Conservation (phyloP, 2,329 filamentous ascomycete genomes). For the Pseudohalonectria lignicola region DNA sequence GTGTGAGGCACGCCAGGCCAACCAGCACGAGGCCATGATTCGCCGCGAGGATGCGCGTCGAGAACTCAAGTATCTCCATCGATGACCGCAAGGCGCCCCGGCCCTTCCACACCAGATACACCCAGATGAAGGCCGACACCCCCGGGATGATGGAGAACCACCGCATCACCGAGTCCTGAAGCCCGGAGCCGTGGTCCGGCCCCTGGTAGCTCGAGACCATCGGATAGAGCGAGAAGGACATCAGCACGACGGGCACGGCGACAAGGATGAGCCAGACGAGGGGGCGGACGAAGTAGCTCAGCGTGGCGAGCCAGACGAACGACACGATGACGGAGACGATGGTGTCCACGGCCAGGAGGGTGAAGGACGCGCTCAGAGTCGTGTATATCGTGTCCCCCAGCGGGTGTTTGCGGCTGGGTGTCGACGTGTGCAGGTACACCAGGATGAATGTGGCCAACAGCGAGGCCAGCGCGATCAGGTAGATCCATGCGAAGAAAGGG, state of each 20-base stretch:
- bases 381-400: slow-evolving; percentile 93
- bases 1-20: slow-evolving; percentile 65
- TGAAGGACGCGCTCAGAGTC: slow-evolving; percentile 74
- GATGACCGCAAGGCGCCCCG: slow-evolving; percentile 73
- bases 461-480: slow-evolving; percentile 71
- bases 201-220: slow-evolving; percentile 84
- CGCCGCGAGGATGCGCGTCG: slow-evolving; percentile 73
- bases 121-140: slow-evolving; percentile 63
- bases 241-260: slow-evolving; percentile 73
- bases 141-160: slow-evolving; percentile 74
- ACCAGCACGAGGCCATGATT: slow-evolving; percentile 75
- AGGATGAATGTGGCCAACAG: slow-evolving; percentile 83
- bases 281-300: slow-evolving; percentile 80
- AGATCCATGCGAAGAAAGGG: slow-evolving; percentile 84
- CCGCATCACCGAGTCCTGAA: slow-evolving; percentile 86
- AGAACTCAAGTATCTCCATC: slow-evolving; percentile 84
- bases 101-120: slow-evolving; percentile 71
- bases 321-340: slow-evolving; percentile 82
- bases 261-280: slow-evolving; percentile 72
- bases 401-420: slow-evolving; percentile 53
- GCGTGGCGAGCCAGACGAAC: slow-evolving; percentile 76
- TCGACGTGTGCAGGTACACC: slow-evolving; percentile 78
- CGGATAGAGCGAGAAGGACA: slow-evolving; percentile 85
- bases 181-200: slow-evolving; percentile 55
- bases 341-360: slow-evolving; percentile 84